Percentiles rank a stretch among this genome's conserved stretches.
These are phyloP conservation scores for Sugiyamaella sp. DNA, from an alignment of 1,139 yeast genomes.

Conservation along the genomic window DNA sequence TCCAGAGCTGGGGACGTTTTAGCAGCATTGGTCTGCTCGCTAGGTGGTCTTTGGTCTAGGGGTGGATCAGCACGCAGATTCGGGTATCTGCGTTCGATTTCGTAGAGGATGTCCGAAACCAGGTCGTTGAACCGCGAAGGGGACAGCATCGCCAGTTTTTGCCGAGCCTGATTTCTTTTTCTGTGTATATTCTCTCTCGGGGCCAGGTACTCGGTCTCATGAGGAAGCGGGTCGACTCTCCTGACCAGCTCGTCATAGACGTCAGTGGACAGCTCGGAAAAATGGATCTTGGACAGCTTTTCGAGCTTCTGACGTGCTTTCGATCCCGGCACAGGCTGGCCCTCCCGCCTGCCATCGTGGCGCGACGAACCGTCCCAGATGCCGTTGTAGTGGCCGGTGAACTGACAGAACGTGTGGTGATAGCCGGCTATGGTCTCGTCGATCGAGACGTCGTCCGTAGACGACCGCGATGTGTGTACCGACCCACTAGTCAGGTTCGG, in stretches of 20 bases:
- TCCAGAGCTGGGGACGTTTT: neutral
- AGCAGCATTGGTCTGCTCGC: neutral
- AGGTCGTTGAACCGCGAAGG: constrained; percentile 83
- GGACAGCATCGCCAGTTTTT: constrained; percentile 84
- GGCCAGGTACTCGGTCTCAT: constrained; percentile 33
- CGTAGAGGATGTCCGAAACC: constrained; percentile 85
- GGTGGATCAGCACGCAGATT: constrained; percentile 14
- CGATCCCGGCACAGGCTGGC: constrained; percentile 42
- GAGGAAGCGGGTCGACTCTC: constrained; percentile 50
- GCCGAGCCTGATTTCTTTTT: constrained; percentile 93
- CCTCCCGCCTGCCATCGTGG: constrained; percentile 5
- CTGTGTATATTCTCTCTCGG: constrained; percentile 64
- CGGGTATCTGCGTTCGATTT: constrained; percentile 70
- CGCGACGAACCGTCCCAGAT: constrained; percentile 11
- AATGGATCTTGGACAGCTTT: constrained; percentile 81
- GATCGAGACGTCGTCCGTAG: constrained; percentile 5
- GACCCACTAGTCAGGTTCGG: neutral
- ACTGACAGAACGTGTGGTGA: constrained; percentile 27
- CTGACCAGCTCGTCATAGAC: constrained; percentile 89
- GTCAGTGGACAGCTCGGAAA: constrained; percentile 86
- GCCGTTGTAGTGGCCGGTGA: constrained; percentile 23
- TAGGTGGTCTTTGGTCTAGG: neutral
- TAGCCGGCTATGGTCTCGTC: constrained; percentile 24
- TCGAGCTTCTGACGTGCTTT: constrained; percentile 85
- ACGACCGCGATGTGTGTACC: constrained; percentile 12